Evolutionary conservation across 1,284 basidiomycete species (phyloP).

Genomic region (Cerrena zonata): DNA sequence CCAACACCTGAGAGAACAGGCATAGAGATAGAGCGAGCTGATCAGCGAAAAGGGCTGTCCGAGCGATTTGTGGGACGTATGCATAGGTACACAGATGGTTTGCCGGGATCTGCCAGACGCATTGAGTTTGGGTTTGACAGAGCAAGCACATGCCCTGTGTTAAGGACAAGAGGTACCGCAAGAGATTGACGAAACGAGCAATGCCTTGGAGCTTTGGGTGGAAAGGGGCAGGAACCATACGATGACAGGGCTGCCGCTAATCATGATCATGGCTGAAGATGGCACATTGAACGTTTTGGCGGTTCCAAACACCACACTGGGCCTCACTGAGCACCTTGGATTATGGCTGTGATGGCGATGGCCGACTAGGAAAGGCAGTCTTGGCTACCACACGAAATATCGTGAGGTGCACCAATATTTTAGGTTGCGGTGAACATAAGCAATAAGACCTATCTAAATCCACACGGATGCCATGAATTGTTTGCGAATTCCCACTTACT

Average conservation of each 20-base stretch:
- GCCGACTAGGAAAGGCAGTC: neutral
- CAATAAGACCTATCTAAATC: neutral
- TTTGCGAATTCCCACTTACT: neutral
- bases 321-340: no score
- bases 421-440: neutral
- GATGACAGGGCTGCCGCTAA: neutral
- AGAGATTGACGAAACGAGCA: neutral
- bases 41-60: neutral
- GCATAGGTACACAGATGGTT: neutral
- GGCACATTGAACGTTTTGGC: neutral
- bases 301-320: no score
- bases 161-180: neutral
- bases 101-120: neutral
- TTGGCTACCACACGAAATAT: neutral
- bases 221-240: neutral
- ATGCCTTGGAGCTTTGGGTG: neutral
- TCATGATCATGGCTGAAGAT: neutral
- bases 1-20: neutral
- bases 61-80: neutral
- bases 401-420: neutral
- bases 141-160: neutral
- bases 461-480: neutral
- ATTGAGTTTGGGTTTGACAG: neutral
- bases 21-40: neutral
- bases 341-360: neutral